phyloP scores from a whole-genome alignment of 2,329 filamentous ascomycete species.

The Parastagonospora nodorum region DNA sequence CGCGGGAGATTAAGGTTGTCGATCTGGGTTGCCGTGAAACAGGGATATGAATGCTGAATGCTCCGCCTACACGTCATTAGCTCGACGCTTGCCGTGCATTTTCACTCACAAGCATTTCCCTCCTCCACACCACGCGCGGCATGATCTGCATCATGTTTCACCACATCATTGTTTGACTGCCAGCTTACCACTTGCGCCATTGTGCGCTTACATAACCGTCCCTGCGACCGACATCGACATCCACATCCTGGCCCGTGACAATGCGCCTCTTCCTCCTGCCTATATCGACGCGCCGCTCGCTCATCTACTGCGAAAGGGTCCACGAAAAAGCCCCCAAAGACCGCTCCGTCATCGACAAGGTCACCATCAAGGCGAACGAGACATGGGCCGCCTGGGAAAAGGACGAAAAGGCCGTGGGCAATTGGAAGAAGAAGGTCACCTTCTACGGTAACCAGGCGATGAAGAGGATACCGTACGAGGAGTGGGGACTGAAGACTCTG shows the following conservation, averaged over 20 bases:
- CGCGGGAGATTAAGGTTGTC: not conserved
- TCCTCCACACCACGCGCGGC: conserved; percentile 11
- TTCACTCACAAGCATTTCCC: conserved; percentile 1
- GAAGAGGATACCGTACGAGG: conserved; percentile 88
- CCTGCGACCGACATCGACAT: conserved; percentile 4
- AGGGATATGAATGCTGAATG: no score
- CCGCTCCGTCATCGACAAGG: conserved; percentile 69
- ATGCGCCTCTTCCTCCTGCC: conserved; percentile 97
- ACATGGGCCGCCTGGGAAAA: conserved; percentile 89
- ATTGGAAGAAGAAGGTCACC: conserved; percentile 89
- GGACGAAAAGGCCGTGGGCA: conserved; percentile 62
- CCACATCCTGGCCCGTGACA: conserved; percentile 10
- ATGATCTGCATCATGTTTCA: conserved; percentile 22
- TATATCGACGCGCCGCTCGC: conserved; percentile 85
- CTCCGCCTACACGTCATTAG: conserved; percentile 2
- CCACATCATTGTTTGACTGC: conserved; percentile 15
- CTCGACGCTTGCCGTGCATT: conserved; percentile 5
- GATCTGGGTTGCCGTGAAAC: not conserved
- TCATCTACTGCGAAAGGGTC: conserved; percentile 88
- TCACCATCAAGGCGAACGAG: conserved; percentile 71
- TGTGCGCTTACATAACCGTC: conserved; percentile 19
- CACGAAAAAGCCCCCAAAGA: conserved; percentile 56
- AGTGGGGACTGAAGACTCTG: conserved; percentile 97
- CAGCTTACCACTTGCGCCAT: conserved; percentile 16
- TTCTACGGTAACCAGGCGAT: conserved; percentile 85